Base-by-base conservation (phyloP, 2,329 filamentous ascomycete species). In the Pseudogymnoascus sp. region DNA sequence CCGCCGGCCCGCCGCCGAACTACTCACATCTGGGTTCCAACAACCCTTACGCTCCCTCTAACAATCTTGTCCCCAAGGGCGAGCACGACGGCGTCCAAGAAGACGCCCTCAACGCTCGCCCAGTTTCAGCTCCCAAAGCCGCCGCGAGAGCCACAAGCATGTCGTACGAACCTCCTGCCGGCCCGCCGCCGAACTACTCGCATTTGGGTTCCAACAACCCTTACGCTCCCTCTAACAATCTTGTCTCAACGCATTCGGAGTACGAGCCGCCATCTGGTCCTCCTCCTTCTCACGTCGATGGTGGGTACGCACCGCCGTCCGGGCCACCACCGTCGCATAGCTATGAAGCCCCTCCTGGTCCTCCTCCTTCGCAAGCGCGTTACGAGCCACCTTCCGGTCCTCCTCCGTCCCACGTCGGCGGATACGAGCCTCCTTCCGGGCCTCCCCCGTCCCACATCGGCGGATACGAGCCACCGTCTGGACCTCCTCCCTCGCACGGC, bases 231-330 rank as follows among this genome's bases (percentile, higher is more conserved):
- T 23, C 26, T 12, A 23, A 26, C 26, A 29, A 29, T 29, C 26
- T 29, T 29, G 6, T 8, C 6, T 6, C 26, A 29, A 29, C 26
- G 26, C 26, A 8, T 29, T 29, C 26, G 26, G 26, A 29, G 7
- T 29, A 29, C 26, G 26, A 29, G 6, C 68, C 73, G 8, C 74
- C 69, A 11, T 60, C 69, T 1, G 73, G 72, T 0, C 74, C 72
- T 6, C 73, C 73, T 31, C 72, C 71, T 8, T 60, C 60, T n/a
- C 62, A 69, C 6, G 39, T 21, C 5, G 45, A 31, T 11, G 45
- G 45, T 23, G 52, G 41, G 38, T 66, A 69, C 38, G 49, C 61
- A 62, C 61, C 59, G 58, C 35, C 68, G 60, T n/a, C 21, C 33
- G 61, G 21, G 6, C 61, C 43, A 11, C 60, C 60, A 8, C 62